Evolutionary conservation across 805 yeast species (phyloP).

Genomic region (Blastobotrys robertii): DNA sequence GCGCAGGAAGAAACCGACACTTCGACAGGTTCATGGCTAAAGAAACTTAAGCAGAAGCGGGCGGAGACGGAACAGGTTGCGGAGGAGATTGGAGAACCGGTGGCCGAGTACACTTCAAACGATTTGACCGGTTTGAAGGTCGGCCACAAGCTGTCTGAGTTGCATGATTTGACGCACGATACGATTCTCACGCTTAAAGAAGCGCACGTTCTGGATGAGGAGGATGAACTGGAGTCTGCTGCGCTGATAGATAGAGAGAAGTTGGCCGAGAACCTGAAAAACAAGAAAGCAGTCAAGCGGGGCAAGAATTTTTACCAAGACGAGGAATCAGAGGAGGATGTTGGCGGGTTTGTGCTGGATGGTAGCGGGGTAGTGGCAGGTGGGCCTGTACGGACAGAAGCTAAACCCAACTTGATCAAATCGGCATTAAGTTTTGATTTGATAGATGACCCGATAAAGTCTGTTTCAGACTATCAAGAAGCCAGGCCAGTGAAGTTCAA

Average conservation of each 20-base stretch:
- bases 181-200: conserved; percentile 52
- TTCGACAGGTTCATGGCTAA: conserved; percentile 1
- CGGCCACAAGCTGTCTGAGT: conserved; percentile 37
- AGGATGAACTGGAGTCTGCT: conserved; percentile 34
- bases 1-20: conserved; percentile 1
- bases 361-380: conserved; percentile 29
- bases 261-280: conserved; percentile 14
- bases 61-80: conserved; percentile 10
- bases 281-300: conserved; percentile 13
- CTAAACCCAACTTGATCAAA: conserved; percentile 13
- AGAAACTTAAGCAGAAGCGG: not conserved
- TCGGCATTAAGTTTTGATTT: conserved; percentile 3
- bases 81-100: conserved; percentile 12
- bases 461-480: conserved; percentile 20
- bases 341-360: conserved; percentile 19
- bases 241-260: conserved; percentile 28
- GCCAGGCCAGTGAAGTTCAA: conserved; percentile 30
- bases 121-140: conserved; percentile 33
- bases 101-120: conserved; percentile 17
- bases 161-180: conserved; percentile 32
- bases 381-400: conserved; percentile 13
- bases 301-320: conserved; percentile 23
- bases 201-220: conserved; percentile 25
- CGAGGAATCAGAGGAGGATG: conserved; percentile 20
- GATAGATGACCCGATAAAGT: conserved; percentile 8